A percentile compares a stretch with the other conserved stretches of the same genome.
Evolutionary conservation across 768 basidiomycete species (phyloP).

Genomic region (Hypholoma sublateritium): DNA sequence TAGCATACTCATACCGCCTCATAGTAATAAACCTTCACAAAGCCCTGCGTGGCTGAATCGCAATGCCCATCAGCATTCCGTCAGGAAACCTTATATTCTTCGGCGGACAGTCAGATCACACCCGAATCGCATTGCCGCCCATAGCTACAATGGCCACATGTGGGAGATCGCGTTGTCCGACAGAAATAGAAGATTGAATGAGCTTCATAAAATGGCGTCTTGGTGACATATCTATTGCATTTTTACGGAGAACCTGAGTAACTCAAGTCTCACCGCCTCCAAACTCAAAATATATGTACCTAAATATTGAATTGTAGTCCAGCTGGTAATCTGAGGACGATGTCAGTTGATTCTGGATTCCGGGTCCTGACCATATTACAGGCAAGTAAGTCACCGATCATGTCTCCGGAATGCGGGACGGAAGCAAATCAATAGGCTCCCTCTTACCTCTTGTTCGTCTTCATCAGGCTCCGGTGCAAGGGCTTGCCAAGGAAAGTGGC

Average conservation of each 20-base stretch:
- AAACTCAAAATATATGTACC: not conserved
- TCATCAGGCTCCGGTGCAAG: not conserved
- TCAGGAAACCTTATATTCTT: not conserved
- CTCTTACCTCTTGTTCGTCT: not conserved
- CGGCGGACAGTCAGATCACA: not conserved
- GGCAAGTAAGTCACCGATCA: not conserved
- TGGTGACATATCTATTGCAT: not conserved
- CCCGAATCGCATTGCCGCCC: slow-evolving; percentile 1
- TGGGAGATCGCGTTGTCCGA: not conserved
- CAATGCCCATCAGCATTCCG: not conserved
- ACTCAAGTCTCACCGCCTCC: not conserved
- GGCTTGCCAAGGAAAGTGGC: not conserved
- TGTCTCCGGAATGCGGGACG: not conserved
- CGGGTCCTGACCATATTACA: not conserved
- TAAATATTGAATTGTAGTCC: not conserved
- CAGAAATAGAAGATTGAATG: slow-evolving; percentile 1
- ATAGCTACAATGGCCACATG: not conserved
- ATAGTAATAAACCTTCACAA: no score
- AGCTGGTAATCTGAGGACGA: not conserved
- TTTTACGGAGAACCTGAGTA: not conserved
- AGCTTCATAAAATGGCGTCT: not conserved
- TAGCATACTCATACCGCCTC: no score
- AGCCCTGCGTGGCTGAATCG: no score
- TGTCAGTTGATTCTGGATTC: not conserved
- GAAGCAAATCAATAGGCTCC: not conserved